A percentile compares a stretch with the other conserved stretches of the same genome.
These are phyloP conservation scores for Mrakia blollopis DNA, from an alignment of 768 basidiomycete genomes.

Conservation along the genomic window DNA sequence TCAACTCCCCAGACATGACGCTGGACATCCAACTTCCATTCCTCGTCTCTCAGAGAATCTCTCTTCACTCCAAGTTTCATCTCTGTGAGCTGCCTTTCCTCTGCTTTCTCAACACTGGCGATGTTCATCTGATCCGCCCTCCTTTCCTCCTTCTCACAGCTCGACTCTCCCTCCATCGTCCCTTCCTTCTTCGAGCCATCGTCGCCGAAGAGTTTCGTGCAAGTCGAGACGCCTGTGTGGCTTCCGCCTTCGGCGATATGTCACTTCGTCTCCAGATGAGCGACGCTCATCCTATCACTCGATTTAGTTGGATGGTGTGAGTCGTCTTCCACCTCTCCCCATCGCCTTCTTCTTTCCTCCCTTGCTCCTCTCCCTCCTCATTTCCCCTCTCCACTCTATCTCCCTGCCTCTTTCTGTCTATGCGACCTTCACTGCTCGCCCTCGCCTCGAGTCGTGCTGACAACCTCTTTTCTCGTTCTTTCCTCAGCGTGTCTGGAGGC, in stretches of 20 bases:
- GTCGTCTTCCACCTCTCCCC: not conserved
- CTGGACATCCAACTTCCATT: constrained; percentile 30
- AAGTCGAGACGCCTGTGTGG: constrained; percentile 33
- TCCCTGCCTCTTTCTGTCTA: no score
- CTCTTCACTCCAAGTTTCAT: constrained; percentile 35
- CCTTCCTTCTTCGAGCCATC: constrained; percentile 35
- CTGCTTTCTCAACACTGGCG: no score
- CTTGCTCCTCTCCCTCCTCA: not conserved
- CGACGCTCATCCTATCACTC: constrained; percentile 32
- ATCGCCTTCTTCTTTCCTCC: no score
- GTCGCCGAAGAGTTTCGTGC: not conserved
- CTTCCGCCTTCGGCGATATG: constrained; percentile 35
- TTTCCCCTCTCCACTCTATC: not conserved
- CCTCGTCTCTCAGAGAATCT: constrained; percentile 34
- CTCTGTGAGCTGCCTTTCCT: constrained; percentile 4
- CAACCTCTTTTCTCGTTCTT: not conserved
- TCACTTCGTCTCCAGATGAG: constrained; percentile 32
- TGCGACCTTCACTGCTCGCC: no score
- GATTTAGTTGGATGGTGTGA: constrained; percentile 27
- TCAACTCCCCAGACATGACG: constrained; percentile 32
- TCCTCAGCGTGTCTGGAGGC: constrained; percentile 35
- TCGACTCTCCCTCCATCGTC: constrained; percentile 36
- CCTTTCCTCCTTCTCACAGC: not conserved
- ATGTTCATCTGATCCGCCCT: no score
- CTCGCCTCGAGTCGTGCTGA: not conserved